phyloP scores from a whole-genome alignment of 2,329 filamentous ascomycete genomes.

The Trichothecium sympodiale region DNA sequence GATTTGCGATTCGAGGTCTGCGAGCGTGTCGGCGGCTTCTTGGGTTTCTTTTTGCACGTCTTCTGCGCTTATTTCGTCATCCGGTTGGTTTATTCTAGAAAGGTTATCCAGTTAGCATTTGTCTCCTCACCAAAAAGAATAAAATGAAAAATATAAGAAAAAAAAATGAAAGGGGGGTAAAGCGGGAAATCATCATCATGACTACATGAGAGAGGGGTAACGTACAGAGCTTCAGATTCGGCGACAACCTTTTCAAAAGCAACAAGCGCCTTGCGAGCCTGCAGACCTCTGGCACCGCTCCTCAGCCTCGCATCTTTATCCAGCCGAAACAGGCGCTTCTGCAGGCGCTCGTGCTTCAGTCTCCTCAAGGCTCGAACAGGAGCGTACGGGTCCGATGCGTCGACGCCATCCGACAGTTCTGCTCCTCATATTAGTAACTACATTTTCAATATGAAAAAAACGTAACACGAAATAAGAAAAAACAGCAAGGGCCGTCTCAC shows the following conservation, averaged over 20 bases:
- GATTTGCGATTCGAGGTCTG: constrained; percentile 55
- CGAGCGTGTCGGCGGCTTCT: constrained; percentile 57
- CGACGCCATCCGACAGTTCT: constrained; percentile 50
- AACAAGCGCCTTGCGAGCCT: constrained; percentile 64
- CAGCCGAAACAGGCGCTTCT: constrained; percentile 53
- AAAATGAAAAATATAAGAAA: too few relatives aligned
- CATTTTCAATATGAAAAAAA: too few relatives aligned
- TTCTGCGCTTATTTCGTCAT: constrained; percentile 44
- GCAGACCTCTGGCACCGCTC: constrained; percentile 63
- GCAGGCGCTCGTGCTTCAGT: constrained; percentile 50
- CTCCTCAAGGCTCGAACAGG: constrained; percentile 50
- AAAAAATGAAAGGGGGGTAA: background rate
- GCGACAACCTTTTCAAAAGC: constrained; percentile 56
- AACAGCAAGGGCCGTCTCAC: constrained; percentile 34
- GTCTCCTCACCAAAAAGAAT: too few relatives aligned
- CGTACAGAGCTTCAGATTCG: constrained; percentile 42
- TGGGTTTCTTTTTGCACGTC: constrained; percentile 54
- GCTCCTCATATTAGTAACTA: background rate
- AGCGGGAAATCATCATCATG: too few relatives aligned
- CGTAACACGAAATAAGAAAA: background rate
- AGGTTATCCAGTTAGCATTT: background rate
- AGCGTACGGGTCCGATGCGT: constrained; percentile 41
- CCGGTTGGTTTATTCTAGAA: constrained; percentile 35
- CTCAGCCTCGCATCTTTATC: constrained; percentile 64
- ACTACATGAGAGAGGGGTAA: too few relatives aligned